phyloP scores from a whole-genome alignment of 2,329 filamentous ascomycete genomes.

The Thermomyces lanuginosus region DNA sequence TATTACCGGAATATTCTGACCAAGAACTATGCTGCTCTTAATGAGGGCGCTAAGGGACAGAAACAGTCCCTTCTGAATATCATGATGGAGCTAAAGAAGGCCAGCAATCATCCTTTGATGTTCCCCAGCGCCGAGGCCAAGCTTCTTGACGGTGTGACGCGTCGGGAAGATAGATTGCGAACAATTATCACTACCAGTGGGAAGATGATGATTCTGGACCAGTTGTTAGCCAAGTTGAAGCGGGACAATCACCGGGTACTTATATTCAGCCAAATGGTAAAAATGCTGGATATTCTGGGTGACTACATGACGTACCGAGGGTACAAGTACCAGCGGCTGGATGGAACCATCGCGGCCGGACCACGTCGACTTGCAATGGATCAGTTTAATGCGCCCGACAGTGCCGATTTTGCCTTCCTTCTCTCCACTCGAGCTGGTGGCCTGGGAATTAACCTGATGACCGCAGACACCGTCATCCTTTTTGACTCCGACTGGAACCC shows the following conservation, averaged over 20 bases:
- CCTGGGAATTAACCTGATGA: conserved; percentile 98
- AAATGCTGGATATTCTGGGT: conserved; percentile 89
- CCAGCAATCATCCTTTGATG: conserved; percentile 97
- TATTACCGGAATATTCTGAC: conserved; percentile 99
- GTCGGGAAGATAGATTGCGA: conserved; percentile 80
- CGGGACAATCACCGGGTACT: conserved; percentile 88
- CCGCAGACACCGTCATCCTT: conserved; percentile 90
- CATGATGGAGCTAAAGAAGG: conserved; percentile 99
- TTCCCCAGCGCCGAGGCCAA: conserved; percentile 87
- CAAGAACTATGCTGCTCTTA: conserved; percentile 85
- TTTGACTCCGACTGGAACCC: conserved; percentile 97
- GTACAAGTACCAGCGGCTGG: conserved; percentile 88
- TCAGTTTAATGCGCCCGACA: conserved; percentile 93
- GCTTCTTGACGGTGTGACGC: conserved; percentile 61
- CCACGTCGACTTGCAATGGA: conserved; percentile 88
- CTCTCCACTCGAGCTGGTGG: conserved; percentile 90
- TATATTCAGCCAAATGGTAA: conserved; percentile 99
- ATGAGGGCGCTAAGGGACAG: conserved; percentile 74
- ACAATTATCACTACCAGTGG: conserved; percentile 91
- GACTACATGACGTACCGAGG: conserved; percentile 86
- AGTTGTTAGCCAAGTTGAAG: conserved; percentile 83
- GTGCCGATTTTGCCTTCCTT: conserved; percentile 90
- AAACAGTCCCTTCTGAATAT: conserved; percentile 94
- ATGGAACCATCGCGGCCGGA: conserved; percentile 82
- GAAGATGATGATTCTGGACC: conserved; percentile 98